A percentile compares a stretch with the other conserved stretches of the same genome.
Conservation (phyloP, 345 rosid species). For the Eucalyptus curtisii region DNA sequence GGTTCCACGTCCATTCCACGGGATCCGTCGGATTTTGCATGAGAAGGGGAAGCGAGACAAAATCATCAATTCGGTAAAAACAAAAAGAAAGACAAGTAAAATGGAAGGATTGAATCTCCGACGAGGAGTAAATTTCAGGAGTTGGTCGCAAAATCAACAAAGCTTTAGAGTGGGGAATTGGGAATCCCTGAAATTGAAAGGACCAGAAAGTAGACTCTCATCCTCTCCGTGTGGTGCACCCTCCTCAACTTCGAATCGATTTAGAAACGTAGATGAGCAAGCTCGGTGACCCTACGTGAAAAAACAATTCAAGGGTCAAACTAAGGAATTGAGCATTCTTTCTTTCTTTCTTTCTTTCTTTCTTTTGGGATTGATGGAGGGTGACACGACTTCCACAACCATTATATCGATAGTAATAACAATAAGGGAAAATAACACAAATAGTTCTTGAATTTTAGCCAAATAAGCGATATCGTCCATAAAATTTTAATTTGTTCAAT, state of each 20-base stretch:
- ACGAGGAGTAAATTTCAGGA: accelerated
- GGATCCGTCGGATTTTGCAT: neutral
- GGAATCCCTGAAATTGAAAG: neutral
- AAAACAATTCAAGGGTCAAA: neutral
- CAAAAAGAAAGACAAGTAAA: neutral
- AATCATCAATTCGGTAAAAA: neutral
- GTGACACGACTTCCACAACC: neutral
- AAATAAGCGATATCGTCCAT: neutral
- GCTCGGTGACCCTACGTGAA: accelerated
- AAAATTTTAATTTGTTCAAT: too few relatives aligned
- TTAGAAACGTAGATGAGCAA: accelerated
- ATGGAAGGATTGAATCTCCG: neutral
- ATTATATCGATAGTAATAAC: neutral
- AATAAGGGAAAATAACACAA: neutral
- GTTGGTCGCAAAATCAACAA: neutral
- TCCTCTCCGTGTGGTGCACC: neutral
- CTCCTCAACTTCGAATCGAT: neutral
- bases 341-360: accelerated
- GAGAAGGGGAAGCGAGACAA: neutral
- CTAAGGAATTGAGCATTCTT: neutral
- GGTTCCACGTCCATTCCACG: neutral
- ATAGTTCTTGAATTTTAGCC: neutral
- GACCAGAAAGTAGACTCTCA: neutral
- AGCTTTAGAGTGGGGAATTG: neutral
- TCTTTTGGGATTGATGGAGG: neutral